These are phyloP conservation scores for Auriscalpium orientale DNA, from an alignment of 768 basidiomycete genomes.

Conservation along the genomic window DNA sequence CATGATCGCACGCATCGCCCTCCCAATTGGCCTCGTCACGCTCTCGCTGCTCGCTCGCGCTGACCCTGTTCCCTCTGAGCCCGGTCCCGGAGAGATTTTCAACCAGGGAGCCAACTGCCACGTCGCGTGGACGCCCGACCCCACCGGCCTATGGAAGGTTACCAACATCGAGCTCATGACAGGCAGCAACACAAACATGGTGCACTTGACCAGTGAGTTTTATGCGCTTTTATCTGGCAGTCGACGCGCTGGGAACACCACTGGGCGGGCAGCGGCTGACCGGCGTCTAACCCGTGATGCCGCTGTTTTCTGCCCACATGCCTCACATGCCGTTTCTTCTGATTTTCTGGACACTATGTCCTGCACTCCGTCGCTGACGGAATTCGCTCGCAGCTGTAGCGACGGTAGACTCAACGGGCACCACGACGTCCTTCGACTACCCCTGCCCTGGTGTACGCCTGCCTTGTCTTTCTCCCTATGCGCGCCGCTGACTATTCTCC, in stretches of 20 bases:
- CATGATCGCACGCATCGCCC: conserved; percentile 7
- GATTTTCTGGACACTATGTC: not conserved
- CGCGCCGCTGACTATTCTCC: not conserved
- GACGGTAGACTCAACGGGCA: conserved; percentile 55
- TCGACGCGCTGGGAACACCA: not conserved
- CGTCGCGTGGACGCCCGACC: conserved; percentile 54
- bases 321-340: not conserved
- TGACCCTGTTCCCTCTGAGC: conserved; percentile 49
- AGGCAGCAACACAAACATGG: conserved; percentile 64
- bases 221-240: not conserved
- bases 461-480: not conserved
- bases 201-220: conserved; percentile 54
- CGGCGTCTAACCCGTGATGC: too few species aligned
- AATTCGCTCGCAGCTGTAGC: conserved; percentile 45
- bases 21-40: conserved; percentile 12
- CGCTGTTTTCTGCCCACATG: not conserved
- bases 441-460: conserved; percentile 60
- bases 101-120: conserved; percentile 48
- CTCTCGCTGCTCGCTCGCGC: conserved; percentile 33
- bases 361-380: not conserved
- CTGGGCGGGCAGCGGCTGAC: not conserved
- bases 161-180: conserved; percentile 80
- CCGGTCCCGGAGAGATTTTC: conserved; percentile 52
- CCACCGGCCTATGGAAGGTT: conserved; percentile 53
- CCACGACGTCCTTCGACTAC: conserved; percentile 40